A percentile compares a stretch with the other conserved stretches of the same genome.
phyloP scores from a whole-genome alignment of 495 filamentous ascomycete species.

The Tuber borchii region DNA sequence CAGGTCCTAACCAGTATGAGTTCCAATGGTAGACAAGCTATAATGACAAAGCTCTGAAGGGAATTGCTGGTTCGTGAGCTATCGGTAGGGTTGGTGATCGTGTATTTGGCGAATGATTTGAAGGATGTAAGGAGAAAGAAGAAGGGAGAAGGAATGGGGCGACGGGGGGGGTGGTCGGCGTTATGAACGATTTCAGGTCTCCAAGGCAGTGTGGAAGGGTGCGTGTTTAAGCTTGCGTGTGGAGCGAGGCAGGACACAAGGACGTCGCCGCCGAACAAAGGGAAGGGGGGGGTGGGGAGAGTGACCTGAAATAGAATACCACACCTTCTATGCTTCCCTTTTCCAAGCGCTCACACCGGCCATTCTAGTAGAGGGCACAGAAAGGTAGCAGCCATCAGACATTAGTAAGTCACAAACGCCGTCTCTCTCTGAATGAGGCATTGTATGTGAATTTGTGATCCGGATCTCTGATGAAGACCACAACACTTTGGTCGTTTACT shows the following conservation, averaged over 20 bases:
- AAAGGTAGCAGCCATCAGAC: background rate
- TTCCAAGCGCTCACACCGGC: slow-evolving; percentile 30
- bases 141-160: slow-evolving; percentile 40
- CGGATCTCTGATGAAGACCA: background rate
- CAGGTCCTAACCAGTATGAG: background rate
- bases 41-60: background rate
- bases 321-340: slow-evolving; percentile 22
- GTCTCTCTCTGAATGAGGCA: background rate
- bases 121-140: slow-evolving; percentile 34
- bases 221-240: slow-evolving; percentile 39
- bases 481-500: background rate
- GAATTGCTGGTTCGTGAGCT: slow-evolving; percentile 7
- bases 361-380: slow-evolving; percentile 1
- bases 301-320: slow-evolving; percentile 39
- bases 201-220: slow-evolving; percentile 33
- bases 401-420: slow-evolving; percentile 1
- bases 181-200: slow-evolving; percentile 39
- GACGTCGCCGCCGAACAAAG: slow-evolving; percentile 35
- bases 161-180: slow-evolving; percentile 35
- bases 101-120: slow-evolving; percentile 26
- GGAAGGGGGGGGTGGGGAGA: slow-evolving; percentile 32
- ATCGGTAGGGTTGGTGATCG: slow-evolving; percentile 14
- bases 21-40: background rate
- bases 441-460: background rate
- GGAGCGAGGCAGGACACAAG: slow-evolving; percentile 38